phyloP scores from a whole-genome alignment of 805 yeast species.

The Jamesozyma gamospora region DNA sequence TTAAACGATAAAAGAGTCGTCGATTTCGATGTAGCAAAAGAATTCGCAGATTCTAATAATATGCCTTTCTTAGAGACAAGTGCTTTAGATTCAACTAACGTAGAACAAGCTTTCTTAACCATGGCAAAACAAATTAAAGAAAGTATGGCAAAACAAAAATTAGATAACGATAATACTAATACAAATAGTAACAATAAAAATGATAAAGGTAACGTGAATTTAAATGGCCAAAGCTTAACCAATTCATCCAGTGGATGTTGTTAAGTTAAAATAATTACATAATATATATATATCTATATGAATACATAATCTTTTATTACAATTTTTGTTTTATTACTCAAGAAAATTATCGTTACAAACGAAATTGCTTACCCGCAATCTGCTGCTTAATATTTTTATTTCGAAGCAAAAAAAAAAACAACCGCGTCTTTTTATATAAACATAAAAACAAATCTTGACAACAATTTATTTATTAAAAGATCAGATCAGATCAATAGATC shows the following conservation, averaged over 20 bases:
- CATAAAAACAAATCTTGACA: no score
- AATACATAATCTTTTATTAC: no score
- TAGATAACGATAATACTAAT: slow-evolving; percentile 14
- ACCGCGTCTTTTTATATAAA: no score
- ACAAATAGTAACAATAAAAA: slow-evolving; percentile 17
- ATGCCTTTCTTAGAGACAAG: slow-evolving; percentile 95
- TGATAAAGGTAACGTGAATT: slow-evolving; percentile 58
- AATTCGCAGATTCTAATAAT: slow-evolving; percentile 85
- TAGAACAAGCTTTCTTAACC: slow-evolving; percentile 95
- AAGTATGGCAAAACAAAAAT: slow-evolving; percentile 67
- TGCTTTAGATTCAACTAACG: slow-evolving; percentile 90
- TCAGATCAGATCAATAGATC: no score
- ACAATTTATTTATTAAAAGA: no score
- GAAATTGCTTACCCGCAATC: no score
- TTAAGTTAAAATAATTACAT: no score
- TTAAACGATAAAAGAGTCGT: slow-evolving; percentile 88
- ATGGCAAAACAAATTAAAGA: slow-evolving; percentile 98
- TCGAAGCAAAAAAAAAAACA: no score
- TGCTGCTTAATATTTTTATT: no score
- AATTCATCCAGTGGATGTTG: slow-evolving; percentile 40
- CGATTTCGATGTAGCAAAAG: slow-evolving; percentile 92
- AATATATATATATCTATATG: no score
- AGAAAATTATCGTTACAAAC: no score
- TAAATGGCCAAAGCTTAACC: slow-evolving; percentile 56
- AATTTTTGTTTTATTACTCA: no score